Percentiles rank a stretch among this genome's conserved stretches.
Conservation (phyloP, 805 yeast genomes). For the Cyberlindnera maclurae region DNA sequence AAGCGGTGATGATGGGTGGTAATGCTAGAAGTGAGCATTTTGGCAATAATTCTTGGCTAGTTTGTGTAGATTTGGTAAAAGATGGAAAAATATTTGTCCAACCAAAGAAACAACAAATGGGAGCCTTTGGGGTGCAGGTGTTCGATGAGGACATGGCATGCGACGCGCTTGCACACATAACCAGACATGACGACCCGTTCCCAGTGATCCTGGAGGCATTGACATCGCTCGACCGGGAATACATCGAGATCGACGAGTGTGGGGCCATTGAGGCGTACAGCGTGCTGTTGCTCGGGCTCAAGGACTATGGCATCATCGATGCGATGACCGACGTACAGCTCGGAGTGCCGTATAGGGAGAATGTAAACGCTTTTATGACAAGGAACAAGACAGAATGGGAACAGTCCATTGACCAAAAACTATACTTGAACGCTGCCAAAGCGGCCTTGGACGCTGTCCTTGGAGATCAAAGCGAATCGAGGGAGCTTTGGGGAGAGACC, state of each 20-base stretch:
- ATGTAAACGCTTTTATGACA: slow-evolving; percentile 1
- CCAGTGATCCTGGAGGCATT: slow-evolving; percentile 1
- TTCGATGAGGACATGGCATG: slow-evolving; percentile 10
- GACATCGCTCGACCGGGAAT: not conserved
- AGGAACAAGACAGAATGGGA: slow-evolving; percentile 1
- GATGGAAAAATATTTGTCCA: too few species aligned
- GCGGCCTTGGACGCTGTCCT: not conserved
- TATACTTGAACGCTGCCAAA: not conserved
- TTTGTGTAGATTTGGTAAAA: too few species aligned
- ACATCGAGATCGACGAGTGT: slow-evolving; percentile 5
- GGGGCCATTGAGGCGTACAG: slow-evolving; percentile 1
- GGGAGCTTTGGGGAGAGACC: slow-evolving; percentile 7
- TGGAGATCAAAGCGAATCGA: slow-evolving; percentile 2
- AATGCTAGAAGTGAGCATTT: slow-evolving; percentile 3
- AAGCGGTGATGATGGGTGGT: too few species aligned
- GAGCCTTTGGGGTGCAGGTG: slow-evolving; percentile 4
- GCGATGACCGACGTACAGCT: not conserved
- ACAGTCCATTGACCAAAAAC: not conserved
- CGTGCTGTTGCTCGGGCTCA: slow-evolving; percentile 2
- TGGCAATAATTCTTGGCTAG: too few species aligned
- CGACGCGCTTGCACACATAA: not conserved
- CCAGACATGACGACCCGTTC: not conserved
- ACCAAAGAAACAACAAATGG: too few species aligned
- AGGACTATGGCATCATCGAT: slow-evolving; percentile 1
- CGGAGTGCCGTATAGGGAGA: slow-evolving; percentile 1